phyloP scores from a whole-genome alignment of 2,329 filamentous ascomycete species.

The Arthroderma uncinatum region DNA sequence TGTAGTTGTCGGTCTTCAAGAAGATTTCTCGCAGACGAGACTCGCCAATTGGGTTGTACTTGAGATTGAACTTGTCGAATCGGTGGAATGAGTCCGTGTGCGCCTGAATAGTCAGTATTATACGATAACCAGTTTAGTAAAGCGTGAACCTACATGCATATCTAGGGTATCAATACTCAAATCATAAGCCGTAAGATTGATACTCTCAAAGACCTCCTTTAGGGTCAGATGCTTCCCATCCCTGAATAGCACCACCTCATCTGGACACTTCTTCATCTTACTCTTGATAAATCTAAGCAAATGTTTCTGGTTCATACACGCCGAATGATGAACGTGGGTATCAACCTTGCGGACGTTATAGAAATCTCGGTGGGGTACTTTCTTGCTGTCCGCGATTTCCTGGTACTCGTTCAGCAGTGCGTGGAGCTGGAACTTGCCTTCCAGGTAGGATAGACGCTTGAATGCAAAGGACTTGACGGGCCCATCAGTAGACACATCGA shows the following conservation, averaged over 20 bases:
- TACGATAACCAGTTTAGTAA: not conserved
- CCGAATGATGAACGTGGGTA: slow-evolving; percentile 97
- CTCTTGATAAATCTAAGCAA: slow-evolving; percentile 96
- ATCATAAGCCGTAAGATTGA: slow-evolving; percentile 94
- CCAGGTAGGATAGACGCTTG: slow-evolving; percentile 82
- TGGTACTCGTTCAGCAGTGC: slow-evolving; percentile 91
- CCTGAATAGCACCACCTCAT: slow-evolving; percentile 84
- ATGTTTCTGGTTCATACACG: slow-evolving; percentile 99
- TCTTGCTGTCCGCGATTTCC: slow-evolving; percentile 95
- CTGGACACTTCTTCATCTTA: slow-evolving; percentile 97
- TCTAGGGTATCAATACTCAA: slow-evolving; percentile 96
- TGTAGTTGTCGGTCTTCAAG: slow-evolving; percentile 95
- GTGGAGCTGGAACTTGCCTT: slow-evolving; percentile 95
- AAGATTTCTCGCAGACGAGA: slow-evolving; percentile 96
- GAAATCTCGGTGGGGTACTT: slow-evolving; percentile 93
- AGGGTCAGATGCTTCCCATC: slow-evolving; percentile 88
- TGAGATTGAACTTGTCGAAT: slow-evolving; percentile 98
- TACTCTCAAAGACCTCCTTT: slow-evolving; percentile 89
- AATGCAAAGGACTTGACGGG: slow-evolving; percentile 97
- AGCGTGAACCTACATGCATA: slow-evolving; percentile 66
- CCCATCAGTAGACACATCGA: slow-evolving; percentile 85
- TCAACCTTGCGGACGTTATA: slow-evolving; percentile 99
- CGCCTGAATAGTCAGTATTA: slow-evolving; percentile 43
- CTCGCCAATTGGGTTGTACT: slow-evolving; percentile 96
- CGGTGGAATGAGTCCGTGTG: slow-evolving; percentile 97